These are phyloP conservation scores for Picea mariana DNA, from an alignment of 83 land plant genomes.

Conservation along the genomic window DNA sequence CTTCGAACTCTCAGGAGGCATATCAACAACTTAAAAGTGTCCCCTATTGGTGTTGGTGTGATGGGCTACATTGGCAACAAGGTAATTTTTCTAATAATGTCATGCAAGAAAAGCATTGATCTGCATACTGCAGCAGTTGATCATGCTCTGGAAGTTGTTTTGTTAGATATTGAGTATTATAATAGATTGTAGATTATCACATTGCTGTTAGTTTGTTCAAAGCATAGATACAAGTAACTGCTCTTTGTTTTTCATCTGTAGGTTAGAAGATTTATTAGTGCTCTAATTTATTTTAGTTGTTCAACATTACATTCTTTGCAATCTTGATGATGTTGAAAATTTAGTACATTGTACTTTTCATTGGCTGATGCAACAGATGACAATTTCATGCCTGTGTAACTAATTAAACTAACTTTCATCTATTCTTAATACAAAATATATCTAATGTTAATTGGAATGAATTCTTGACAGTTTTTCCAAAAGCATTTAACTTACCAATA, in stretches of 20 bases:
- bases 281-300: conserved; percentile 4
- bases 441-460: too few relatives aligned
- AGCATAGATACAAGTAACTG: background rate
- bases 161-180: background rate
- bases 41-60: conserved; percentile 78
- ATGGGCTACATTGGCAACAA: conserved; percentile 93
- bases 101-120: background rate
- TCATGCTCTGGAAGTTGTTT: background rate
- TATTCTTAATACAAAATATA: too few relatives aligned
- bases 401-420: too few relatives aligned
- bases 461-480: too few relatives aligned
- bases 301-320: too few relatives aligned
- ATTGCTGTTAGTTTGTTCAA: background rate
- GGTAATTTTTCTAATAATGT: conserved; percentile 39
- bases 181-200: background rate
- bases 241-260: background rate
- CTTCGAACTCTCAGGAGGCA: conserved; percentile 56
- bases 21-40: conserved; percentile 70
- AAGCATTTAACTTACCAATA: too few relatives aligned
- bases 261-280: background rate
- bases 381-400: too few relatives aligned
- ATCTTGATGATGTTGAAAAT: too few relatives aligned
- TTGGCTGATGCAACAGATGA: too few relatives aligned
- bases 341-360: too few relatives aligned
- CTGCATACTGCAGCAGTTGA: conserved; percentile 1